Conservation (phyloP, 768 basidiomycete species). For the Russula griseocarnosa region DNA sequence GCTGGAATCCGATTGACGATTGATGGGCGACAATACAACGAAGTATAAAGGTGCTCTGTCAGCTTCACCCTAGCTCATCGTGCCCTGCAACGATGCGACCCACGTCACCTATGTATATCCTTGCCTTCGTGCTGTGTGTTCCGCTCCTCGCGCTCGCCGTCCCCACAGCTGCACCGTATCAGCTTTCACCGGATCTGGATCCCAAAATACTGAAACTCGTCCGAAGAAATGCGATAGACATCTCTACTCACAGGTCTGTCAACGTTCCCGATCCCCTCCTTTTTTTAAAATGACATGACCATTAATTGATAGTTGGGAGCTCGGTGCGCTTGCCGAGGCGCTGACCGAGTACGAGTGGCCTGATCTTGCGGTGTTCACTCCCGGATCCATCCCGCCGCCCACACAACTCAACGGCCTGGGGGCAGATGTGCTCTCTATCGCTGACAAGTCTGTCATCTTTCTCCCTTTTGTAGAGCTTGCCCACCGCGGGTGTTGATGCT, state of each 20-base stretch:
- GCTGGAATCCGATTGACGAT: neutral
- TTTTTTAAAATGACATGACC: neutral
- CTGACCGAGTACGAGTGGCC: slow-evolving; percentile 51
- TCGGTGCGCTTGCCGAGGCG: slow-evolving; percentile 54
- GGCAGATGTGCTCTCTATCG: slow-evolving; percentile 43
- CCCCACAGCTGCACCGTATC: neutral
- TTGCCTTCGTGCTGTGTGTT: neutral
- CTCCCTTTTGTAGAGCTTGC: neutral
- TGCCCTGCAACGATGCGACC: neutral
- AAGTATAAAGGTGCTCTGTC: slow-evolving; percentile 2
- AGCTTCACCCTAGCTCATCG: neutral
- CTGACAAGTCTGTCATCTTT: slow-evolving; percentile 36
- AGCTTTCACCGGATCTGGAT: neutral
- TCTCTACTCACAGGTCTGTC: slow-evolving; percentile 20
- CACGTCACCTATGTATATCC: neutral
- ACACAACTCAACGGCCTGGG: slow-evolving; percentile 34
- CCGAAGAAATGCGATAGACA: slow-evolving; percentile 13
- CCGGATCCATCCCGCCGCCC: slow-evolving; percentile 43
- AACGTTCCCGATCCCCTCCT: neutral
- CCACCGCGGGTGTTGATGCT: neutral
- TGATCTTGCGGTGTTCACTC: slow-evolving; percentile 47
- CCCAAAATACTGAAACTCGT: neutral
- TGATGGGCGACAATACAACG: neutral
- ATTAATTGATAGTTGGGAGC: slow-evolving; percentile 49
- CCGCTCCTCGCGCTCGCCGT: neutral